Base-by-base conservation (phyloP, 805 yeast genomes). In the Candida pseudoglaebosa region DNA sequence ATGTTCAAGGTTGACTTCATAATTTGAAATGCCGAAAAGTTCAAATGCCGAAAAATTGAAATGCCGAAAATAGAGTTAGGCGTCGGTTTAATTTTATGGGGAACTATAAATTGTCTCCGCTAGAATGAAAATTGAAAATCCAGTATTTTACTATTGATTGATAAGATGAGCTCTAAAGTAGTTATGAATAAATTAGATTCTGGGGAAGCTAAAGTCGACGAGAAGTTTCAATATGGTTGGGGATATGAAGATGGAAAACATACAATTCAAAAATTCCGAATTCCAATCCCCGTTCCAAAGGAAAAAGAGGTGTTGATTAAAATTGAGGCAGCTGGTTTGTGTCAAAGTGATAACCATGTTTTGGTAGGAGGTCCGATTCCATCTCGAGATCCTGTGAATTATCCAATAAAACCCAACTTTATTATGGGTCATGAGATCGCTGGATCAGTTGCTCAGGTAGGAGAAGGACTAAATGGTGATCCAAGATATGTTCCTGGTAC, bases 391-490 rank as follows among this genome's bases (percentile, higher is more conserved):
- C 65, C 67, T 1, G 50, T 4, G 8, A 22, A 15, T 17, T 20
- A 33, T 7, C 20, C 32, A 9, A 26, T 26, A 3, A 19, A 24
- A 1, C 28, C 54, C 8, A 43, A 48, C 29, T 64, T 67, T 46
- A 62, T 68, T 9, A 66, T 68, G 72, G 73, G 73, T 30, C 73
- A 68, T 46, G 73, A 68, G 44, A 62, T 68, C 18, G 68, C 72
- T 1, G 73, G 73, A 1, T 55, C 49, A 34, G 48, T 67, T 5
- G 61, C 54, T 21, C 47, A 52, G 12, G 62, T 54, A 1, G 73
- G 73, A 12, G 34, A 42, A 1, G 52, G 42, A 4, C 44, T 61
- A 32, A 46, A 49, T 4, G 45, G 42, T 10, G 48, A 53, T 38
- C 51, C 51, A 14, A 21, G 42, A n/a, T 67, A 54, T 40, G 40